Evolutionary conservation across 139 green algal species (phyloP), one percentile per base, ranked within the genome.

Genomic region (Closterium sp.): DNA sequence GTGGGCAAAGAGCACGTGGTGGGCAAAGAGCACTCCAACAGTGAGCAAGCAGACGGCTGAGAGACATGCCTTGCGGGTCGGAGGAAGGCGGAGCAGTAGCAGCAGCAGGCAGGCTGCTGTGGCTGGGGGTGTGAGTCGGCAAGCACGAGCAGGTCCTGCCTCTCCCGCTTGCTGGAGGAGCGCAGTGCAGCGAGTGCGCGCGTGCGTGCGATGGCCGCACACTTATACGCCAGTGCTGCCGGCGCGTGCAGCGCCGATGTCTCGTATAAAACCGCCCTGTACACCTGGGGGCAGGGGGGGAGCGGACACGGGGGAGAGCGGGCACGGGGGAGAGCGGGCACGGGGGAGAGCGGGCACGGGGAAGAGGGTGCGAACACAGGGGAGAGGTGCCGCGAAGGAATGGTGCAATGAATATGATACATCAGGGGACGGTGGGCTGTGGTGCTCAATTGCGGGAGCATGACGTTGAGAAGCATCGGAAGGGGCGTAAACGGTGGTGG

Each of bases 181-280:
- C 88, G 88, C n/a, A 38, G 29, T 17, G 88, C 30, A 28, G 70
- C 30, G 1, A 90, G 30, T 17, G 89, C 89, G 13, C 89, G 89
- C 13, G 89, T 92, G 34, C 89, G 34, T 19, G 89, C 89, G 24
- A 92, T 45, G 24, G 89, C 89, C 0, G 89, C 89, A 88, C 89
- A 92, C 45, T 92, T 92, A 28, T 87, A 92, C 21, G 89, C 89
- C 89, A 92, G 70, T 9, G 89, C 89, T 28, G 89, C 89, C 7
- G 42, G 31, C 29, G 70, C 89, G 22, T 28, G 32, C 38, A 90
- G 88, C 17, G 62, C 70, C 30, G n/a, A 29, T 31, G 38, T 9
- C 30, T 90, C 88, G 88, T 90, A 90, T 85, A 86, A 24, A 86
- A 24, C 30, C 70, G 62, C 88, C 38, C 88, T 31, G 38, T 86